Conservation (phyloP, 768 basidiomycete species). For the Termitomyces heimii region DNA sequence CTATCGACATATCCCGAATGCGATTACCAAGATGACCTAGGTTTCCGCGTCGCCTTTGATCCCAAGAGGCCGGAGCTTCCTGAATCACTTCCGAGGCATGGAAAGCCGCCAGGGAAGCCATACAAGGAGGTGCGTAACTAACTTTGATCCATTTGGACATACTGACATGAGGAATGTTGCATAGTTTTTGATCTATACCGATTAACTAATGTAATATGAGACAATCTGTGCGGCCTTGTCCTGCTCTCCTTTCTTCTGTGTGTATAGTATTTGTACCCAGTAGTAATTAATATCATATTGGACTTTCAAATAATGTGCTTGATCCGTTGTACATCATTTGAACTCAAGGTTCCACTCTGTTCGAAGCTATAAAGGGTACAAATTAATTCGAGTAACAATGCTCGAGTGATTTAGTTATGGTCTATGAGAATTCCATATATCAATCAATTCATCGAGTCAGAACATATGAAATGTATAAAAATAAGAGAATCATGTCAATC, state of each 20-base stretch:
- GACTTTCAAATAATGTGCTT: neutral
- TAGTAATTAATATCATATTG: neutral
- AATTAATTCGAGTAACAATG: neutral
- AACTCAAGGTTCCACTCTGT: neutral
- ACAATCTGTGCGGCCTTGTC: neutral
- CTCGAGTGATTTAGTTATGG: neutral
- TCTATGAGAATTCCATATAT: too few species aligned
- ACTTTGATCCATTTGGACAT: neutral
- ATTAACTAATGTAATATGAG: neutral
- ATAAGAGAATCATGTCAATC: neutral
- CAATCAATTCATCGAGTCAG: neutral
- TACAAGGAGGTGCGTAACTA: neutral
- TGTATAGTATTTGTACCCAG: neutral
- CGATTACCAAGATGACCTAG: constrained; percentile 49
- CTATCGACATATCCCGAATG: constrained; percentile 53
- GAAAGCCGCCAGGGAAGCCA: neutral
- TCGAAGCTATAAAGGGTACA: neutral
- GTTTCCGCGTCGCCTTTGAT: constrained; percentile 34
- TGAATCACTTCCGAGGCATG: constrained; percentile 43
- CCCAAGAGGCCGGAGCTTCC: constrained; percentile 49
- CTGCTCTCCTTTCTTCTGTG: neutral
- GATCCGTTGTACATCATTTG: neutral
- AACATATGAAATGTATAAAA: neutral
- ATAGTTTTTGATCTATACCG: neutral
- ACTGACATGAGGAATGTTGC: neutral